Evolutionary conservation across 2,329 filamentous ascomycete species (phyloP).

Genomic region (Coniochaeta sp.): DNA sequence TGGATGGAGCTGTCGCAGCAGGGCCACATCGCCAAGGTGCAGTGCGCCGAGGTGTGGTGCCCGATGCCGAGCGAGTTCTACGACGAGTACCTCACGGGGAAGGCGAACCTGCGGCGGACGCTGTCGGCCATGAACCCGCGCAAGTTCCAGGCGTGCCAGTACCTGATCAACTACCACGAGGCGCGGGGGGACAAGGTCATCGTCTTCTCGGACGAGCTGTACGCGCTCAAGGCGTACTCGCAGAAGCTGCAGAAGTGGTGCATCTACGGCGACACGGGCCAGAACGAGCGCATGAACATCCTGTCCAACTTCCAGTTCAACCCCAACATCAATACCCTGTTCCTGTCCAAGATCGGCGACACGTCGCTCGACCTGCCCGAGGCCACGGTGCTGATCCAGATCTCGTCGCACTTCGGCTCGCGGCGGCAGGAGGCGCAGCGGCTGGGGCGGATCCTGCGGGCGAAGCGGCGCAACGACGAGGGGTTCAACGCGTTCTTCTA

Average conservation of each 20-base stretch:
- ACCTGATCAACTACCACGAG: slow-evolving; percentile 97
- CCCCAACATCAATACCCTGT: slow-evolving; percentile 81
- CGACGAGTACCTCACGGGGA: slow-evolving; percentile 77
- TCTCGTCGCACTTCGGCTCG: slow-evolving; percentile 95
- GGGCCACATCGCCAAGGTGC: slow-evolving; percentile 92
- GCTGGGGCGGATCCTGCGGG: slow-evolving; percentile 84
- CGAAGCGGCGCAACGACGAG: slow-evolving; percentile 89
- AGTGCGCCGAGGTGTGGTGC: slow-evolving; percentile 98
- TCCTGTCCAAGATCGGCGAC: slow-evolving; percentile 95
- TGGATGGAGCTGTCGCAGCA: slow-evolving; percentile 99
- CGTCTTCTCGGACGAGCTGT: slow-evolving; percentile 96
- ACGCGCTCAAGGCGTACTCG: slow-evolving; percentile 81
- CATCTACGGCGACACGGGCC: slow-evolving; percentile 84
- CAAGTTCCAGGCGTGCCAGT: slow-evolving; percentile 96
- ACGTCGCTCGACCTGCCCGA: slow-evolving; percentile 96
- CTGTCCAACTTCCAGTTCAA: slow-evolving; percentile 95
- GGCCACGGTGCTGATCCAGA: slow-evolving; percentile 93
- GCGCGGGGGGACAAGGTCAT: slow-evolving; percentile 94
- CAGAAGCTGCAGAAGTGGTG: slow-evolving; percentile 77
- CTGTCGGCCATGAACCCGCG: slow-evolving; percentile 96
- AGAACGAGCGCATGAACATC: slow-evolving; percentile 78
- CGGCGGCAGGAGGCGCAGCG: slow-evolving; percentile 94
- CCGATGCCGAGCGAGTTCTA: slow-evolving; percentile 99
- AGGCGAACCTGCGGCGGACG: slow-evolving; percentile 33
- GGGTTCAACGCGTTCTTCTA: slow-evolving; percentile 99